A percentile compares a stretch with the other conserved stretches of the same genome.
phyloP scores from a whole-genome alignment of 768 basidiomycete genomes.

The Lentinula edodes region DNA sequence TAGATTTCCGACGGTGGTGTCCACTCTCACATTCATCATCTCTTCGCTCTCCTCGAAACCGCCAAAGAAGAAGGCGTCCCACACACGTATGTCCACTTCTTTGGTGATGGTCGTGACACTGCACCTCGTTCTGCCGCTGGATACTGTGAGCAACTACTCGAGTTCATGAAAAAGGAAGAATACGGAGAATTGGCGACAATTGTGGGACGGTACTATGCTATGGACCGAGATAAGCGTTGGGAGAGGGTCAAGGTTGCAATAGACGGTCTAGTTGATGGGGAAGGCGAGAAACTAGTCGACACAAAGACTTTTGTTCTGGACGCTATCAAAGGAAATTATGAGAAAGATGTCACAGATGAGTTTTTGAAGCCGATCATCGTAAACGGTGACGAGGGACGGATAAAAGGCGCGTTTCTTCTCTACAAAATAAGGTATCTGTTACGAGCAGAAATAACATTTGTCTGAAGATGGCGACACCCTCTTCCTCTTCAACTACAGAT shows the following conservation, averaged over 20 bases:
- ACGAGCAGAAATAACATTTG: not conserved
- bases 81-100: conserved; percentile 87
- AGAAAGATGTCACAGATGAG: conserved; percentile 87
- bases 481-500: conserved; percentile 97
- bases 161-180: conserved; percentile 71
- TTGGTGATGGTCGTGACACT: conserved; percentile 93
- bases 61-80: conserved; percentile 84
- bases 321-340: conserved; percentile 66
- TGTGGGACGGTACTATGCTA: conserved; percentile 90
- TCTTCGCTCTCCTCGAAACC: conserved; percentile 85
- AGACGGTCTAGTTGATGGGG: conserved; percentile 77
- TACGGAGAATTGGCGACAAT: conserved; percentile 82
- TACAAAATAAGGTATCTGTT: not conserved
- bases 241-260: conserved; percentile 88
- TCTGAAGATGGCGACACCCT: conserved; percentile 74
- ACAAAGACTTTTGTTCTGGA: conserved; percentile 39
- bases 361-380: conserved; percentile 94
- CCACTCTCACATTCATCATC: conserved; percentile 91
- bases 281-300: conserved; percentile 36
- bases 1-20: conserved; percentile 96
- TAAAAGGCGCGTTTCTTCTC: conserved; percentile 55
- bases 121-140: conserved; percentile 78
- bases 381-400: conserved; percentile 69
- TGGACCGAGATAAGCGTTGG: conserved; percentile 98
- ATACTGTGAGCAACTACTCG: conserved; percentile 72